phyloP scores from a whole-genome alignment of 2,329 filamentous ascomycete genomes.

The Sphaerulina populicola region DNA sequence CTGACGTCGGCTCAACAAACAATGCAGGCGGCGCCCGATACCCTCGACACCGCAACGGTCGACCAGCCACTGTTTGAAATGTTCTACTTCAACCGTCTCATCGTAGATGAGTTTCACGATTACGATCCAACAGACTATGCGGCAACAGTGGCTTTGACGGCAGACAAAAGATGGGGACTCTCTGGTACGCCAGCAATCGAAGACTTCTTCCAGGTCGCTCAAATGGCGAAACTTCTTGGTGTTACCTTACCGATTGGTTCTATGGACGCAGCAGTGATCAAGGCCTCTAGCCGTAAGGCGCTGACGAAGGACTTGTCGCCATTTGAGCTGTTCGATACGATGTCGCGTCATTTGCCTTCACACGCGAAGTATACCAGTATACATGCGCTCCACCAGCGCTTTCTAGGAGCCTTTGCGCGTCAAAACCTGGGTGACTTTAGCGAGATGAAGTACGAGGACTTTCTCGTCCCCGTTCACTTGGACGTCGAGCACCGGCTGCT shows the following conservation, averaged over 20 bases:
- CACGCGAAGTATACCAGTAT: slow-evolving; percentile 46
- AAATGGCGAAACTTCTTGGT: slow-evolving; percentile 50
- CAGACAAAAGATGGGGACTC: slow-evolving; percentile 52
- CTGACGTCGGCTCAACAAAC: not conserved
- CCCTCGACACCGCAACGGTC: slow-evolving; percentile 13
- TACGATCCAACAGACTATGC: slow-evolving; percentile 38
- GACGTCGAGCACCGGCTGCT: slow-evolving; percentile 44
- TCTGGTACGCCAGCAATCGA: slow-evolving; percentile 54
- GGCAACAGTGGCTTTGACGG: slow-evolving; percentile 39
- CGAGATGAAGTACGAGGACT: slow-evolving; percentile 40
- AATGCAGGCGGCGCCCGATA: slow-evolving; percentile 5
- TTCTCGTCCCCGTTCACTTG: slow-evolving; percentile 39
- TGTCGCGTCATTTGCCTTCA: slow-evolving; percentile 41
- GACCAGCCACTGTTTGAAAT: slow-evolving; percentile 44
- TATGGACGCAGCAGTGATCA: slow-evolving; percentile 39
- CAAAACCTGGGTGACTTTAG: slow-evolving; percentile 33
- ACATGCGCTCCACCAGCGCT: slow-evolving; percentile 46
- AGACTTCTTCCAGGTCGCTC: slow-evolving; percentile 52
- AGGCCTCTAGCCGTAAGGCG: slow-evolving; percentile 40
- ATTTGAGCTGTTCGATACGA: slow-evolving; percentile 50
- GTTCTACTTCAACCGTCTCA: slow-evolving; percentile 52
- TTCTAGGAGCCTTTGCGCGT: slow-evolving; percentile 48
- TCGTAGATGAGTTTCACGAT: slow-evolving; percentile 60
- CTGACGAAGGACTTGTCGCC: slow-evolving; percentile 40
- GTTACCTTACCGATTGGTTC: slow-evolving; percentile 49